Base-by-base conservation (phyloP, 2,329 filamentous ascomycete species). In the Myotisia sp. region DNA sequence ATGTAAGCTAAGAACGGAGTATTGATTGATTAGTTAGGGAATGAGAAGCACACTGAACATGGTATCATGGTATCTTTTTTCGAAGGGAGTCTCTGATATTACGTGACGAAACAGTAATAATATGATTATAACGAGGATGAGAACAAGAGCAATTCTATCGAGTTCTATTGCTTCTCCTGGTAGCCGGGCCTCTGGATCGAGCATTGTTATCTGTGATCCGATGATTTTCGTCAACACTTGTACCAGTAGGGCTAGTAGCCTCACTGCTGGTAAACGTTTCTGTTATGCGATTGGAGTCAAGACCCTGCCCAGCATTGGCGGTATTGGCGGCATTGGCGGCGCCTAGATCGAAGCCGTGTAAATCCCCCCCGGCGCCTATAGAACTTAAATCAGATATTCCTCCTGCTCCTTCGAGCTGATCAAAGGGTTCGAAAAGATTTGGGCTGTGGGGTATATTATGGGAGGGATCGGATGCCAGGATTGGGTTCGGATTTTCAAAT, bases 221-320 rank as follows among this genome's bases (percentile, higher is more conserved):
- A n/a, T 40, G 12, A 20, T 39, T 47, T 13, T 57, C 54, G 26
- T 56, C 57, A 8, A 49, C 42, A 17, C 36, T 41, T 3, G 51
- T 50, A 17, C 50, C 52, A 12, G 52, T 47, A 6, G 60, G 61
- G 37, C 59, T 63, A 1, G 59, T 58, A 7, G 52, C 42, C 41
- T 62, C 60, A 36, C 60, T 63, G 42, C 61, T 60, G 6, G 60
- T 59, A 40, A 63, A 47, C 9, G 59, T 56, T 41, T 64, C 60
- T 17, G 62, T 51, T 10, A 60, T 42, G 10, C 45, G 42, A 38
- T 44, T 53, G 4, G 51, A 46, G 12, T 51, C 52, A 2, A 52
- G 42, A 17, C 54, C 51, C n/a, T 41, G 35, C n/a, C 37, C 41
- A 19, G 43, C 42, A 29, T 38, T 41, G 13, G 37, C 39, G 30